Evolutionary conservation across 257 asterid genomes (phyloP), one percentile per base, ranked within the genome.

Genomic region (Voacanga thouarsii): DNA sequence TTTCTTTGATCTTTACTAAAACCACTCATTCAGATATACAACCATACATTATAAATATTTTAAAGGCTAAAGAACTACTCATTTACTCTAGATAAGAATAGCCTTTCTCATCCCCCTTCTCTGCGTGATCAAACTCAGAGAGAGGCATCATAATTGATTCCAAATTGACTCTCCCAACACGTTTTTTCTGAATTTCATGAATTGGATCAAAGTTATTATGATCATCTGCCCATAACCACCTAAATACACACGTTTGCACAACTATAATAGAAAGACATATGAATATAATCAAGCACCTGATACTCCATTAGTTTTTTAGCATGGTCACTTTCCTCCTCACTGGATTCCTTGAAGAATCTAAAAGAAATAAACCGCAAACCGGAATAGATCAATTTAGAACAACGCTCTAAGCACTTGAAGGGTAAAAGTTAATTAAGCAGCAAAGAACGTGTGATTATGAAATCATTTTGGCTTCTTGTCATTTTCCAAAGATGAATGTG

Each of bases 81-180:
- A 2, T n/a, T 47, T 1, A 51, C 9, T 15, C 19, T 12, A 37
- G 15, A 43, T 66, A 74, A 23, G n/a, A 57, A 8, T 7, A n/a
- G 28, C 24, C 28, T 56, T 56, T 19, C 3, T 19, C 97, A 80
- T 91, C 97, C 57, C 97, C 96, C 39, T 92, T 92, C n/a, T 91
- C 97, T 14, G 82, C 83, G 77, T 92, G 87, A 82, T 89, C 92
- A 68, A 91, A 92, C 78, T 92, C 97, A 0, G 96, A 82, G 11
- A 85, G 88, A 2, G 97, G 97, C 90, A 83, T 89, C 88, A 85
- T 79, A 65, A 92, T 88, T 4, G 92, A 86, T 76, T 85, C 90
- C 83, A 92, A 86, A 86, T 89, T 92, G 74, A 91, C 96, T 80
- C 82, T 89, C 53, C 96, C 97, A 57, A 96, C 87, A n/a, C 87